Evolutionary conservation across 352 stramenopile genomes (phyloP).

Genomic region (Phytopythium cucurbitacearum): DNA sequence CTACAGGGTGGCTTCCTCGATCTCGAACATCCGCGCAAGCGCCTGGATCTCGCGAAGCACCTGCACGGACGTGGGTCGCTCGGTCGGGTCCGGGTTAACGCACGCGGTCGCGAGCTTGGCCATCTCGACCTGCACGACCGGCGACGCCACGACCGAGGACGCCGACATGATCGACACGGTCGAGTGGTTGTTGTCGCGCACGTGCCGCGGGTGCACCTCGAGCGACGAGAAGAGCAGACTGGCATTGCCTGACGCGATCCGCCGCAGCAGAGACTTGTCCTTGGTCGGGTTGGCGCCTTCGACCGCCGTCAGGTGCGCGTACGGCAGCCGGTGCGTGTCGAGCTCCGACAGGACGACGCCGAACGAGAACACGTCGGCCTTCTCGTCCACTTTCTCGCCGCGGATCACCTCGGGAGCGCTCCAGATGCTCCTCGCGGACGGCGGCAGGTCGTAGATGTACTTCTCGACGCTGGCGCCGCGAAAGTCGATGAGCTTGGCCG

Average conservation of each 20-base stretch:
- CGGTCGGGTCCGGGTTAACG: slow-evolving; percentile 33
- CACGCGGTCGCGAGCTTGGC: slow-evolving; percentile 36
- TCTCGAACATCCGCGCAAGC: slow-evolving; percentile 14
- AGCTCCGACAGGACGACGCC: slow-evolving; percentile 53
- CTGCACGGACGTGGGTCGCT: slow-evolving; percentile 35
- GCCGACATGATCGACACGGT: slow-evolving; percentile 1
- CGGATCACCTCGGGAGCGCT: slow-evolving; percentile 49
- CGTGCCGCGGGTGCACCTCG: slow-evolving; percentile 1
- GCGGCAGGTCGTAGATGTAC: not conserved
- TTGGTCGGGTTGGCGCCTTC: not conserved
- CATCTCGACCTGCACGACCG: slow-evolving; percentile 13
- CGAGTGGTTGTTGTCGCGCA: not conserved
- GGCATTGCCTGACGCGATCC: slow-evolving; percentile 21
- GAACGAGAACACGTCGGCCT: slow-evolving; percentile 54
- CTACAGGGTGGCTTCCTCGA: not conserved
- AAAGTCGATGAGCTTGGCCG: slow-evolving; percentile 53
- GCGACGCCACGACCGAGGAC: not conserved
- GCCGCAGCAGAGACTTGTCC: slow-evolving; percentile 26
- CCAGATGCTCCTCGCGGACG: slow-evolving; percentile 10
- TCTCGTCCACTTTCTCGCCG: slow-evolving; percentile 30
- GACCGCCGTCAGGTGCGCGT: slow-evolving; percentile 5
- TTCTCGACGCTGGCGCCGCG: slow-evolving; percentile 8
- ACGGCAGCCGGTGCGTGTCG: slow-evolving; percentile 21
- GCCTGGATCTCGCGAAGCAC: slow-evolving; percentile 33
- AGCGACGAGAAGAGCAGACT: slow-evolving; percentile 20